A percentile compares a stretch with the other conserved stretches of the same genome.
Conservation (phyloP, 768 basidiomycete genomes). For the Mrakia hoshinonis region DNA sequence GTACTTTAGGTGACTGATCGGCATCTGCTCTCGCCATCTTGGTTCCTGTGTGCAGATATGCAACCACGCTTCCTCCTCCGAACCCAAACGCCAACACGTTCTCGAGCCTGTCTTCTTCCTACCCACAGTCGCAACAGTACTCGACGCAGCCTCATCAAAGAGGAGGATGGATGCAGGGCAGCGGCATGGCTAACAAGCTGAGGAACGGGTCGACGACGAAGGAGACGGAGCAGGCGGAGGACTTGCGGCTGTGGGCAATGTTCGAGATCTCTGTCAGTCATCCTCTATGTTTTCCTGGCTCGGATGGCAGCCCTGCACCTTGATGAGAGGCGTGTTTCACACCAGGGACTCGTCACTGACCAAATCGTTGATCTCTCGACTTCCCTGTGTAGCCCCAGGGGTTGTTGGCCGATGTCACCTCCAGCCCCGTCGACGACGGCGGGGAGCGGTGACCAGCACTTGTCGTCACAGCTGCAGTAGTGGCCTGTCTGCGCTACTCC, state of each 20-base stretch:
- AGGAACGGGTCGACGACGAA: background rate
- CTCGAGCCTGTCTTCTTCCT: background rate
- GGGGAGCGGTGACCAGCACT: too few relatives aligned
- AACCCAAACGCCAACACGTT: background rate
- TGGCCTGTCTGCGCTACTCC: too few relatives aligned
- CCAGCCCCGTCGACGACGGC: too few relatives aligned
- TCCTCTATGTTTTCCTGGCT: background rate
- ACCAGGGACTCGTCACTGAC: too few relatives aligned
- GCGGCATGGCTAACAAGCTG: background rate
- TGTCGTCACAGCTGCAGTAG: too few relatives aligned
- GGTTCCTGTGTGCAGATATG: background rate
- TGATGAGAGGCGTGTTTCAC: background rate
- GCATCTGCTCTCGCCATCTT: background rate
- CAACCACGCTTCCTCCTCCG: background rate
- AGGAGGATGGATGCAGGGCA: background rate
- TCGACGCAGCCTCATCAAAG: background rate
- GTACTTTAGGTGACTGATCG: too few relatives aligned
- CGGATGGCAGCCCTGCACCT: background rate
- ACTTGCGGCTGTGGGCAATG: background rate
- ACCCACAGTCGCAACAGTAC: background rate
- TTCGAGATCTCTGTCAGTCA: conserved; percentile 10
- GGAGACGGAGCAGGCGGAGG: background rate
- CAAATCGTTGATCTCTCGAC: too few relatives aligned
- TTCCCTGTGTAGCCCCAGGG: too few relatives aligned
- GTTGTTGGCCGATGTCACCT: too few relatives aligned